Conservation (phyloP, 2,329 filamentous ascomycete genomes). For the Neurospora crassa region DNA sequence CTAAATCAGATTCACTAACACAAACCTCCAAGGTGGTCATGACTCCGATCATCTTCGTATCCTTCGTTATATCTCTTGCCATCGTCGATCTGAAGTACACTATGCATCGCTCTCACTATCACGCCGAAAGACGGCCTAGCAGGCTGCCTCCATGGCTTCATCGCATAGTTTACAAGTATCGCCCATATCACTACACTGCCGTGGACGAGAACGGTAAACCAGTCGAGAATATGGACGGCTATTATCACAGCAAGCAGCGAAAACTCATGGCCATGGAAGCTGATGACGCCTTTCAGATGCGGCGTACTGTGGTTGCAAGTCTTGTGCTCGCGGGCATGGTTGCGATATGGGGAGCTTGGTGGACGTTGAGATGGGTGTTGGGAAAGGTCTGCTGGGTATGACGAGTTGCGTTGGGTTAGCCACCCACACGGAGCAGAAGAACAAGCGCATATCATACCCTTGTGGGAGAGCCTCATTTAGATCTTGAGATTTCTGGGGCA, state of each 20-base stretch:
- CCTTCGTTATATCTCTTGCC: constrained; percentile 56
- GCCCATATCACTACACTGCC: constrained; percentile 27
- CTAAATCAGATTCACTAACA: neutral
- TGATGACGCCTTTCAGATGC: constrained; percentile 53
- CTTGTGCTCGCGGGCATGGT: constrained; percentile 30
- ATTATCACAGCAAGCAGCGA: constrained; percentile 47
- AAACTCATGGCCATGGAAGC: constrained; percentile 54
- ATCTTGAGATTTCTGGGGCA: neutral
- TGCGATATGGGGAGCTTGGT: constrained; percentile 22
- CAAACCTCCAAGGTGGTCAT: constrained; percentile 37
- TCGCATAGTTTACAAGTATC: constrained; percentile 29
- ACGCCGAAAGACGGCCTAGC: constrained; percentile 21
- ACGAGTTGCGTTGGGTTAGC: neutral
- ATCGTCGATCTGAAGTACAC: constrained; percentile 51
- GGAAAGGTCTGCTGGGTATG: neutral
- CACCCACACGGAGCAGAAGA: neutral
- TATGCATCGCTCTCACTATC: constrained; percentile 34
- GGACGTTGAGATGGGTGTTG: constrained; percentile 12
- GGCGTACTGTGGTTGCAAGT: constrained; percentile 40
- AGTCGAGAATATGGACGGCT: constrained; percentile 18
- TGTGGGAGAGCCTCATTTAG: neutral
- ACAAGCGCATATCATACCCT: neutral
- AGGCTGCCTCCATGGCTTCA: constrained; percentile 32
- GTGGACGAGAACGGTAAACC: constrained; percentile 14
- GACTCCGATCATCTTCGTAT: constrained; percentile 53